Base-by-base conservation (phyloP, 495 filamentous ascomycete species). In the Penicillium dipodomyicola region DNA sequence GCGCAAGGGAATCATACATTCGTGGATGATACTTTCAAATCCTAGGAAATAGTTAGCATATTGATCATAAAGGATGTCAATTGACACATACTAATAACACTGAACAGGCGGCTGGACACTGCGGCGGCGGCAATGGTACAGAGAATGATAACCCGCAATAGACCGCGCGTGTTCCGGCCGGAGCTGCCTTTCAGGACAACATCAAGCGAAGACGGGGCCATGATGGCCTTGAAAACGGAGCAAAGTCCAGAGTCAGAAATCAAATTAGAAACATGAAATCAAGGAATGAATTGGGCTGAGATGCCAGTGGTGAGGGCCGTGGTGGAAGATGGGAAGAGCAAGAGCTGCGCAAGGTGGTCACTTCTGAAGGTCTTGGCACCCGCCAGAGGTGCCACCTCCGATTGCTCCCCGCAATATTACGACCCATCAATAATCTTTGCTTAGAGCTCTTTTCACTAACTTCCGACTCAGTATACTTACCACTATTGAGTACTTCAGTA, bases 11-110 rank as follows among this genome's bases (percentile, higher is more conserved):
- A 65, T 84, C 91, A 67, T 73, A 97, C 94, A 98, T 82, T 98
- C 94, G 77, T 97, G 94, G 70, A 99, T 99, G 70, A 99, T 97
- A 75, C 92, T 96, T 77, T 99, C 95, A 67, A 99, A 99, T 42
- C 95, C 90, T 93, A 54, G 47, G 63, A 67, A 52, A 62, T 59
- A 9, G 27, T 61, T 14, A 60, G 49, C 14, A 22, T 37, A 25
- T 7, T 46, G 10, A 42, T 20, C 7, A 48, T 32, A 8, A 20
- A 12, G 12, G 11, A 19, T 29, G 1, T 17, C 20, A 20, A 51
- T 35, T 33, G 55, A 46, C 57, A 80, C 91, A 71, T 87, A 95
- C 91, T 86, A 72, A 99, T 97, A 48, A 99, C 95, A 71, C 89
- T 94, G 82, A 99, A 99, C 53, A 99, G 80, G 66, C 95, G 90